These are phyloP conservation scores for Penicillium corylophilum DNA, from an alignment of 2,329 filamentous ascomycete genomes.

Conservation along the genomic window DNA sequence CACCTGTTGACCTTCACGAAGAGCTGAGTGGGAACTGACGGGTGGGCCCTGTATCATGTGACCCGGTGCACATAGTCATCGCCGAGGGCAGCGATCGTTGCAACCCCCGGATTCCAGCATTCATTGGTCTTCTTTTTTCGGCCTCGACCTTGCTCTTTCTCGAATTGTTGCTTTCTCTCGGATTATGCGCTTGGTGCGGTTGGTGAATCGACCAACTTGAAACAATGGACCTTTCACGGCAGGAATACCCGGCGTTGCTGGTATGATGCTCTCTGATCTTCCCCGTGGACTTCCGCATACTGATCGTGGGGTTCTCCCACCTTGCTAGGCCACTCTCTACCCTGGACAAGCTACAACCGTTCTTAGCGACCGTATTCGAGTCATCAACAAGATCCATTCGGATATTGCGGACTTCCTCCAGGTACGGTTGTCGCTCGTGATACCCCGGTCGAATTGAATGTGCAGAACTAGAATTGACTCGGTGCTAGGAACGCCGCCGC, in stretches of 20 bases:
- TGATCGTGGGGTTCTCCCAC: conserved; percentile 7
- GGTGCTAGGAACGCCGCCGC: conserved; percentile 76
- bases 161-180: conserved; percentile 8
- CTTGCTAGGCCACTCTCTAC: conserved; percentile 70
- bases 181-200: conserved; percentile 40
- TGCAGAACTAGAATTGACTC: conserved; percentile 11
- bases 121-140: conserved; percentile 17
- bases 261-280: conserved; percentile 55
- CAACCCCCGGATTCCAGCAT: conserved; percentile 16
- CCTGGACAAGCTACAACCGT: conserved; percentile 77
- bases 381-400: conserved; percentile 79
- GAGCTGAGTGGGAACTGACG: background rate
- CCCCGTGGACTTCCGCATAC: conserved; percentile 9
- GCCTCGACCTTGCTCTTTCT: conserved; percentile 1
- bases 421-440: conserved; percentile 55
- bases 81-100: conserved; percentile 24
- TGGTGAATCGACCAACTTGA: conserved; percentile 29
- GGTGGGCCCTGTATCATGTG: conserved; percentile 19
- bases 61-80: conserved; percentile 21
- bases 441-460: conserved; percentile 11
- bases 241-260: conserved; percentile 93
- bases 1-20: background rate
- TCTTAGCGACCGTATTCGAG: conserved; percentile 81
- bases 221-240: conserved; percentile 72
- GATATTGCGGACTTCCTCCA: conserved; percentile 97